These are phyloP conservation scores for Strobilomyces echinocephalus DNA, from an alignment of 768 basidiomycete genomes.

Conservation along the genomic window DNA sequence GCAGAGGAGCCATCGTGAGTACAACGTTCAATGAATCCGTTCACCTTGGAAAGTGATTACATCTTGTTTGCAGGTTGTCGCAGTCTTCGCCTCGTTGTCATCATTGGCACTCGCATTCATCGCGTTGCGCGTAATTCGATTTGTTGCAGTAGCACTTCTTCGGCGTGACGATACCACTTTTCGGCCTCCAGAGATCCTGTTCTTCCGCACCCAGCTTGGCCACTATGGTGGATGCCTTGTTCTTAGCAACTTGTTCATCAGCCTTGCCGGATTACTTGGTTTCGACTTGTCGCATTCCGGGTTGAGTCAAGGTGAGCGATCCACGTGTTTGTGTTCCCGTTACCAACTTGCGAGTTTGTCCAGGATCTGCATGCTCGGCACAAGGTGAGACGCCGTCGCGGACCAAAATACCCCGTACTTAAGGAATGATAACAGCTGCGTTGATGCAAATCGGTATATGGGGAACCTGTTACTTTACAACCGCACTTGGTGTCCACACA, in stretches of 20 bases:
- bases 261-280: slow-evolving; percentile 50
- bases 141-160: slow-evolving; percentile 37
- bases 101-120: slow-evolving; percentile 50
- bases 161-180: slow-evolving; percentile 24
- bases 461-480: slow-evolving; percentile 59
- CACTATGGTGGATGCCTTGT: slow-evolving; percentile 63
- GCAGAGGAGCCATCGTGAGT: slow-evolving; percentile 21
- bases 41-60: background rate
- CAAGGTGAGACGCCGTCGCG: slow-evolving; percentile 47
- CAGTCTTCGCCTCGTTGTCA: slow-evolving; percentile 51
- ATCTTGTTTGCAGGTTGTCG: slow-evolving; percentile 34
- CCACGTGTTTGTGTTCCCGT: background rate
- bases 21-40: background rate
- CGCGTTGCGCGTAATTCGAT: slow-evolving; percentile 43
- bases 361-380: slow-evolving; percentile 47
- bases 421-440: slow-evolving; percentile 34
- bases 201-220: slow-evolving; percentile 70
- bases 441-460: slow-evolving; percentile 61
- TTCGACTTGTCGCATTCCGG: slow-evolving; percentile 45
- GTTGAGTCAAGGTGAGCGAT: slow-evolving; percentile 44
- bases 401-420: background rate
- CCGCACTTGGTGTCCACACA: slow-evolving; percentile 60
- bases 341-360: slow-evolving; percentile 2
- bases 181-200: slow-evolving; percentile 44
- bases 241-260: slow-evolving; percentile 51